Percentiles rank a stretch among this genome's conserved stretches.
phyloP scores from a whole-genome alignment of 2,329 filamentous ascomycete genomes.

The Xylaria sp. region DNA sequence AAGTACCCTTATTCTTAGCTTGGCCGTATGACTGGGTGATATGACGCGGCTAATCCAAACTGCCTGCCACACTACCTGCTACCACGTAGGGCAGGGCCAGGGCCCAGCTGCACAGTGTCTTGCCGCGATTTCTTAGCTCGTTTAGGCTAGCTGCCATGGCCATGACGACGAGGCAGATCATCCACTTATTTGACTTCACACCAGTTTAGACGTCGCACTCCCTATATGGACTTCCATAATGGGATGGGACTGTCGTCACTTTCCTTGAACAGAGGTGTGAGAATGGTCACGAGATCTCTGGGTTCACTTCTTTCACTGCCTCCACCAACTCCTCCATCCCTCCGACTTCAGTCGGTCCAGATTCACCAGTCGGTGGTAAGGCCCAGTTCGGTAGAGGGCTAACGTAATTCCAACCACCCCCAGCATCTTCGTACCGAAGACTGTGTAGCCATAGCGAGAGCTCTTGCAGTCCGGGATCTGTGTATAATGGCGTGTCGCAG shows the following conservation, averaged over 20 bases:
- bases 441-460: constrained; percentile 93
- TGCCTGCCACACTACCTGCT: background rate
- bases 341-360: constrained; percentile 71
- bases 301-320: constrained; percentile 52
- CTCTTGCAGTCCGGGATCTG: constrained; percentile 87
- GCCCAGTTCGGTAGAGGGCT: constrained; percentile 87
- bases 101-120: background rate
- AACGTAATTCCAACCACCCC: constrained; percentile 83
- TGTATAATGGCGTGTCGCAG: constrained; percentile 88
- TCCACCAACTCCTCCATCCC: constrained; percentile 61
- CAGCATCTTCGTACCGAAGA: constrained; percentile 81
- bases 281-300: constrained; percentile 40
- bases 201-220: constrained; percentile 6
- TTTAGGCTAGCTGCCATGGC: background rate
- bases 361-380: constrained; percentile 72
- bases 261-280: background rate
- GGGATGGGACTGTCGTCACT: background rate
- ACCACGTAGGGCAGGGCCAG: too few species aligned
- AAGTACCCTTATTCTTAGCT: background rate
- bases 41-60: background rate
- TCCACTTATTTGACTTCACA: constrained; percentile 11
- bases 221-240: background rate
- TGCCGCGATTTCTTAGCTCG: background rate
- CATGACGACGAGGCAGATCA: background rate
- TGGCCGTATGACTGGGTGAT: background rate